Base-by-base conservation (phyloP, 345 rosid species). In the Moricandia moricandioides region DNA sequence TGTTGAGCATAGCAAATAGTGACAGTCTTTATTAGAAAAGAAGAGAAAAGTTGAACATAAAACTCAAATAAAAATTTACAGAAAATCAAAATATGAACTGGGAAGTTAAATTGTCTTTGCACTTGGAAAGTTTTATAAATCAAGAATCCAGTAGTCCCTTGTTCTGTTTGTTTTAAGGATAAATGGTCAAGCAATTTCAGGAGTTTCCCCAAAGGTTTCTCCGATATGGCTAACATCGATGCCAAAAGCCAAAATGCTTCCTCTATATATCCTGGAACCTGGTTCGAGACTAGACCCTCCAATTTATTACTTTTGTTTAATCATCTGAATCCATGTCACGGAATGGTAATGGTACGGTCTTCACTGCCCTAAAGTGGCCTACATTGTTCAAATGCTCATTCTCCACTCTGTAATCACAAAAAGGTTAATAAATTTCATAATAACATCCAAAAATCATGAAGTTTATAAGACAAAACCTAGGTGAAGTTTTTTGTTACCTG, bases 381-480 rank as follows among this genome's bases (percentile, higher is more conserved):
- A 85, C 96, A 70, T 94, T 94, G 86, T 81, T 88, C 79, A 94
- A 65, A 82, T 91, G 97, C 75, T 94, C 98, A 69, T 91, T 90
- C 84, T 94, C 98, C 87, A 94, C 70, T 83, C 97, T 91, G 88
- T 27, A 64, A 34, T 57, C 10, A 37, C 57, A 29, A 65, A 26
- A 31, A 35, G 6, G 16, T 11, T 6, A 6, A 13, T 3, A 39
- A 5, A 6, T 17, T 18, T 2, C 16, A 58, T 9, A 51, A 4
- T 17, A 49, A 52, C 8, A 52, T 54, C 29, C 37, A 16, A n/a
- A 47, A 69, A n/a, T n/a, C n/a, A 21, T 47, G 35, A 59, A 33
- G 60, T 43, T 52, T 64, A 14, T 45, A 2, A 64, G 4, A 54
- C 10, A 31, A 24, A 16, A 57, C 71, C 7, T 77, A 57, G 54